A percentile compares a stretch with the other conserved stretches of the same genome.
These are phyloP conservation scores for Talaromyces piceae DNA, from an alignment of 2,329 filamentous ascomycete genomes.

Conservation along the genomic window DNA sequence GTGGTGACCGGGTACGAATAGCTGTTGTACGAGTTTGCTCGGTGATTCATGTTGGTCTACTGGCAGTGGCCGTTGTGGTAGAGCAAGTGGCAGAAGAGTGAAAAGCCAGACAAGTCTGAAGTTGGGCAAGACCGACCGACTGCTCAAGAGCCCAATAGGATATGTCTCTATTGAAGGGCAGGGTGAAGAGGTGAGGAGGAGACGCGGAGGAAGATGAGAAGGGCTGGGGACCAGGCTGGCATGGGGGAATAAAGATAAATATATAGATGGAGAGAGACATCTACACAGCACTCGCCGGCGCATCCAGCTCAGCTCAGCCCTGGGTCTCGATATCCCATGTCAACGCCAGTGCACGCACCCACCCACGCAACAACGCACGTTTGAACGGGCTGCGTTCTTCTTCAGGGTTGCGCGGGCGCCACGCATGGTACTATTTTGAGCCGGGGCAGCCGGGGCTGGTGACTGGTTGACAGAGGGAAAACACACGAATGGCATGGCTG, in stretches of 20 bases:
- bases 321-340: background rate
- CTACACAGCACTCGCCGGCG: no score
- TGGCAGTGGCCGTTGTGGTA: background rate
- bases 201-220: background rate
- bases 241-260: background rate
- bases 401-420: background rate
- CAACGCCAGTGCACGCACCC: background rate
- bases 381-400: background rate
- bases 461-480: background rate
- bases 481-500: background rate
- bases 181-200: background rate
- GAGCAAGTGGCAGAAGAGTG: background rate
- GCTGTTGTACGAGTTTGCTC: background rate
- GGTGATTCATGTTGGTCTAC: conserved; percentile 5
- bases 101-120: no score
- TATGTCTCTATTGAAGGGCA: no score
- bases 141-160: no score
- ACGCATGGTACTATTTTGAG: background rate
- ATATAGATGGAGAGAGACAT: background rate
- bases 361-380: no score
- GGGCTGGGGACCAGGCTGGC: background rate
- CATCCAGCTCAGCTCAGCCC: background rate
- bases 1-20: conserved; percentile 3
- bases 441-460: background rate
- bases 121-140: no score